Base-by-base conservation (phyloP, 176 grass and related monocot species). In the Phoenix dactylifera region DNA sequence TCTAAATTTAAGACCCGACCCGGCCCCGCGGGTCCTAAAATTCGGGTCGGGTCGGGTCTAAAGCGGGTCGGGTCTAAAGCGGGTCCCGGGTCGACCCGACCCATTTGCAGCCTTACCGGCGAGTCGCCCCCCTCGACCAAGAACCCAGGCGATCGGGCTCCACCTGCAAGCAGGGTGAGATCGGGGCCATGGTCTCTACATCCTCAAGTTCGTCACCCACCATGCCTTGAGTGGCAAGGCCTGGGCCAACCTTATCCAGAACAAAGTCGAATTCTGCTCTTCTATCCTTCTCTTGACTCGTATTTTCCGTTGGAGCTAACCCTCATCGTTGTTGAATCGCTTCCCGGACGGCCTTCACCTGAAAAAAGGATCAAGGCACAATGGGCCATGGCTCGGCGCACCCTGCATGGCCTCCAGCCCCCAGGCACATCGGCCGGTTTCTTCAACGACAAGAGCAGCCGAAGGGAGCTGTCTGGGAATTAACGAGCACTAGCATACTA, bases 81-180 rank as follows among this genome's bases (percentile, higher is more conserved):
- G n/a, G n/a, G n/a, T n/a, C n/a, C n/a, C n/a, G n/a, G n/a, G n/a
- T n/a, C n/a, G n/a, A n/a, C n/a, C n/a, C n/a, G n/a, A n/a, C n/a
- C n/a, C n/a, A n/a, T n/a, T n/a, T n/a, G n/a, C n/a, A n/a, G n/a
- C n/a, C n/a, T n/a, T n/a, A 96, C 91, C 26, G 86, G 91, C 4
- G 91, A 96, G 84, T 96, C 91, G 0, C 59, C 90, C 1, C 91
- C 86, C 0, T 86, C 77, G 15, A 96, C 79, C 72, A 90, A 82
- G 78, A 77, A 82, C 65, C 75, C 86, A 0, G 91, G 91, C 15
- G 83, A 96, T 96, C 91, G 0, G 86, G 86, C 0, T 96, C 91
- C 6, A 96, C 91, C 3, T 88, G 89, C 60, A 96, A 96, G 74
- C 91, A 96, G 50, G 91, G 91, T 10, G 91, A 96, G 79, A 77